Evolutionary conservation across 176 grass and related monocot genomes (phyloP), one percentile per base, ranked within the genome.

Genomic region (Rhynchospora breviuscula): DNA sequence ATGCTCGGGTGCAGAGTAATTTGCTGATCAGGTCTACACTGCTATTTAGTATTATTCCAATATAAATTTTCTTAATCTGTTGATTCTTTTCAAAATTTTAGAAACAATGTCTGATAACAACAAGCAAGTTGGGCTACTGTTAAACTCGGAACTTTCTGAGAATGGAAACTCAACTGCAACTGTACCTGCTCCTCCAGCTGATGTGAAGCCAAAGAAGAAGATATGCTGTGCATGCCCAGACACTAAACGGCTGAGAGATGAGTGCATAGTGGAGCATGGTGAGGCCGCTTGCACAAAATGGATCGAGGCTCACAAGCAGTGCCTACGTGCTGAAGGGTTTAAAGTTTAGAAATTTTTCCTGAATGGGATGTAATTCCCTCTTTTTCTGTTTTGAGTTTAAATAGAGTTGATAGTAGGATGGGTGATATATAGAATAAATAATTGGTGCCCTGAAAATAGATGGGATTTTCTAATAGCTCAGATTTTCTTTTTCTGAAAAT

Each of bases 171-270:
- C 84, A 19, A 25, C 78, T 60, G 40, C 88, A 21, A 31, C 54
- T 21, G 63, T 33, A 21, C 12, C 90, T 75, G 15, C 79, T 18
- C 26, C 89, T 47, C 12, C 57, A 35, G 2, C 91, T 10, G 91
- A 86, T 62, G 35, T 82, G 1, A 93, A 90, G 88, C 92, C 92
- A 25, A 98, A 88, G 83, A 98, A 93, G 86, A 98, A 95, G 92
- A 95, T 93, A 29, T 93, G 95, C 53, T 95, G 95, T 18, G 92
- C 91, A 2, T 93, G 95, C 82, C 95, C 95, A 3, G 95, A 98
- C 51, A 98, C 96, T 4, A 98, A 95, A 88, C 89, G 85, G 83
- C 82, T 93, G 68, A 88, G 93, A 62, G 96, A 98, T 88, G 57
- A 97, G 45, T 97, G 94, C 85, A 84, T 97, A 13, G 83, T 94